A percentile compares a stretch with the other conserved stretches of the same genome.
phyloP scores from a whole-genome alignment of 2,329 filamentous ascomycete species.

The Colletotrichum higginsianum region DNA sequence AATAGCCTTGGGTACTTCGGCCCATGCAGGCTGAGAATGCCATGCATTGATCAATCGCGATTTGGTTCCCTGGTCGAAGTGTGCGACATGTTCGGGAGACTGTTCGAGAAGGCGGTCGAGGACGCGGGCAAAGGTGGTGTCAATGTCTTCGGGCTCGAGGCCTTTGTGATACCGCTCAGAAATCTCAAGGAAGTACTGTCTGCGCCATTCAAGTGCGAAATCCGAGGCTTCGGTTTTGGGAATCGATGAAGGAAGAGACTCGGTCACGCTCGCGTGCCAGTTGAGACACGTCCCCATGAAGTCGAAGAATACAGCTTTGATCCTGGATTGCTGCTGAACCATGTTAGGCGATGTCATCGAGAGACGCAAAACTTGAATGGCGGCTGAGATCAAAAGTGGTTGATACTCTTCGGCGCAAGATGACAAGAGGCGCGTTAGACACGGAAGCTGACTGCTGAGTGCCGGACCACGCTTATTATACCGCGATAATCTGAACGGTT shows the following conservation, averaged over 20 bases:
- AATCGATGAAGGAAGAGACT: conserved; percentile 53
- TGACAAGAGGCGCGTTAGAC: too few relatives aligned
- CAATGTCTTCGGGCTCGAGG: conserved; percentile 63
- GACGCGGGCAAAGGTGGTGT: conserved; percentile 61
- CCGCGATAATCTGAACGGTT: not conserved
- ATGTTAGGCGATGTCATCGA: not conserved
- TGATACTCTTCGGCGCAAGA: too few relatives aligned
- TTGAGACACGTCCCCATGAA: conserved; percentile 73
- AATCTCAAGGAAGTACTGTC: conserved; percentile 63
- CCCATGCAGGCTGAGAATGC: conserved; percentile 67
- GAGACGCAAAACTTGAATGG: too few relatives aligned
- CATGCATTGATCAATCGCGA: conserved; percentile 55
- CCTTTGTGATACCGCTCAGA: conserved; percentile 53
- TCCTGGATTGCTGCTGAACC: not conserved
- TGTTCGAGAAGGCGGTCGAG: conserved; percentile 56
- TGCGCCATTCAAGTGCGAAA: conserved; percentile 66
- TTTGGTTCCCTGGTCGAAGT: conserved; percentile 37
- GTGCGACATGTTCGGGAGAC: conserved; percentile 29
- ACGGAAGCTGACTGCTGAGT: not conserved
- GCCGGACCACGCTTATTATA: too few relatives aligned
- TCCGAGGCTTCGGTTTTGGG: conserved; percentile 51
- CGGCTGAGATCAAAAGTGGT: too few relatives aligned
- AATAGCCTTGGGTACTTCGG: conserved; percentile 62
- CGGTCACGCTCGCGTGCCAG: conserved; percentile 62
- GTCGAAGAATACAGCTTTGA: conserved; percentile 68